These are phyloP conservation scores for Allantophomopsis cytisporea DNA, from an alignment of 2,329 filamentous ascomycete species.

Conservation along the genomic window DNA sequence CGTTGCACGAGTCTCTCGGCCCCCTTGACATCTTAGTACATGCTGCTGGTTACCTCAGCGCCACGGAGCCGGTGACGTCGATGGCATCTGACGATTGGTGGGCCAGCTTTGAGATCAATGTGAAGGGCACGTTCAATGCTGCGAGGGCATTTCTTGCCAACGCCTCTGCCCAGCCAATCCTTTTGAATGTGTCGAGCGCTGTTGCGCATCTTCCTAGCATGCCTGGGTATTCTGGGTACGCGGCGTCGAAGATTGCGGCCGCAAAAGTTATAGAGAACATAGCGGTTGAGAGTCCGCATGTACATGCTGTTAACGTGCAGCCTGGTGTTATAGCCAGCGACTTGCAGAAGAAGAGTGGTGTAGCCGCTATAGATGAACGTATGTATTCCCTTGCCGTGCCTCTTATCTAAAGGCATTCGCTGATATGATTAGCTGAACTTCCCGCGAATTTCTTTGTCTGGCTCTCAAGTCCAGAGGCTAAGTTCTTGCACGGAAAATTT, in stretches of 20 bases:
- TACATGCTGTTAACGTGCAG: neutral
- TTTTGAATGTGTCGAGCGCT: neutral
- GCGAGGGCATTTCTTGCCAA: neutral
- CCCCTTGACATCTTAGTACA: constrained; percentile 1
- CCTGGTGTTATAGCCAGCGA: neutral
- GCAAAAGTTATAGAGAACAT: neutral
- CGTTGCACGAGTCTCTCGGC: neutral
- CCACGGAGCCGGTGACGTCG: too few relatives aligned
- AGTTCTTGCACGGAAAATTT: constrained; percentile 27
- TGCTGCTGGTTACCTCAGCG: neutral
- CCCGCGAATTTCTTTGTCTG: neutral
- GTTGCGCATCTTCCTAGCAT: neutral
- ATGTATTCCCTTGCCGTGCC: too few relatives aligned
- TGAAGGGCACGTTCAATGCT: neutral
- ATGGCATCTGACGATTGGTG: neutral
- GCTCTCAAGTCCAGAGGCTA: constrained; percentile 19
- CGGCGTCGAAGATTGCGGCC: neutral
- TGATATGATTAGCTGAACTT: neutral
- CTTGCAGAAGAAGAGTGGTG: neutral
- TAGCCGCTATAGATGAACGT: too few relatives aligned
- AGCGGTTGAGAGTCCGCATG: neutral
- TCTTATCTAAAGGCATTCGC: too few relatives aligned
- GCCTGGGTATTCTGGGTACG: neutral
- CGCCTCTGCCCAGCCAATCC: neutral
- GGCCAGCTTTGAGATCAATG: neutral